phyloP scores from a whole-genome alignment of 1,139 yeast genomes.

The Wickerhamiella infanticola region DNA sequence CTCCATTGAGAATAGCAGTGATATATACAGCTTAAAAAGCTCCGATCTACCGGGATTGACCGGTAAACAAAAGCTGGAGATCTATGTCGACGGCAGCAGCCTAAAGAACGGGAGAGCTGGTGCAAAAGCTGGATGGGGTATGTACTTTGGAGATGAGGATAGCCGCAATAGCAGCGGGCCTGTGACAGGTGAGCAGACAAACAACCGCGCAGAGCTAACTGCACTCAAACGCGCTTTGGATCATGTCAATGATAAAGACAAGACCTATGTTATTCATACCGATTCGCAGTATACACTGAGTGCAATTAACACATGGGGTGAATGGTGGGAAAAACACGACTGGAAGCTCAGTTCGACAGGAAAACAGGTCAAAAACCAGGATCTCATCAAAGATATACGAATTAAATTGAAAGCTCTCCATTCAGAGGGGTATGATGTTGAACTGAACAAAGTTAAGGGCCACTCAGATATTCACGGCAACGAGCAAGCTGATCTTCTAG shows the following conservation, averaged over 20 bases:
- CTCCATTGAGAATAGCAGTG: neutral
- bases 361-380: constrained; percentile 35
- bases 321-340: constrained; percentile 37
- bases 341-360: constrained; percentile 34
- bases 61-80: neutral
- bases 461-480: constrained; percentile 60
- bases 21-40: neutral
- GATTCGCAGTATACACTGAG: constrained; percentile 46
- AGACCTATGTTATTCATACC: constrained; percentile 28
- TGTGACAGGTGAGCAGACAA: constrained; percentile 43
- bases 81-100: constrained; percentile 15
- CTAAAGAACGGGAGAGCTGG: constrained; percentile 30
- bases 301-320: constrained; percentile 35
- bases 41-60: neutral
- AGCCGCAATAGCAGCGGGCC: constrained; percentile 39
- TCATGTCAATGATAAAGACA: constrained; percentile 1
- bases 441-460: constrained; percentile 49
- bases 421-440: constrained; percentile 20
- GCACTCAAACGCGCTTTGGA: constrained; percentile 47
- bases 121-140: constrained; percentile 56
- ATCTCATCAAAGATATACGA: constrained; percentile 28
- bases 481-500: constrained; percentile 61
- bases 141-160: constrained; percentile 46
- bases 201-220: constrained; percentile 63
- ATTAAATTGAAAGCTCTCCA: constrained; percentile 23